Evolutionary conservation across 129 eudicot species (phyloP).

Genomic region (Flaveria linearis): DNA sequence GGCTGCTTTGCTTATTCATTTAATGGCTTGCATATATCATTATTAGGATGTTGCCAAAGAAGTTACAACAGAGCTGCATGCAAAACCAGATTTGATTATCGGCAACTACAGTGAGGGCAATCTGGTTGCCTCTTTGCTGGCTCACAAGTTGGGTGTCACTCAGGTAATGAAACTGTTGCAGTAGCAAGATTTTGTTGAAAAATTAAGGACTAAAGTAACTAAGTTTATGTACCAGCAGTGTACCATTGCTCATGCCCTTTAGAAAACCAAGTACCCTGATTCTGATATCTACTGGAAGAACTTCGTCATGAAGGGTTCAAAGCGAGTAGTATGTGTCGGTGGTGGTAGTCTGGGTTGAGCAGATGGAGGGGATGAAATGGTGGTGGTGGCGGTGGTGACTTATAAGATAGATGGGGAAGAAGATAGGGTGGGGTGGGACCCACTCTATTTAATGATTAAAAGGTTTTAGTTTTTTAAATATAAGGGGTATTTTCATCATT

Average conservation of each 20-base stretch:
- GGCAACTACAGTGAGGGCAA: conserved; percentile 97
- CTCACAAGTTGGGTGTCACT: conserved; percentile 90
- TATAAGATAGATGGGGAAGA: too few species aligned
- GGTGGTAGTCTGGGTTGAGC: too few species aligned
- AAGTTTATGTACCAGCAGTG: conserved; percentile 39
- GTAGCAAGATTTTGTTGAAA: background rate
- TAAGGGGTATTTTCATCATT: too few species aligned
- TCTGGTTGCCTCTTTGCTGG: conserved; percentile 85
- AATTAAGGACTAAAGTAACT: background rate
- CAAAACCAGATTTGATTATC: conserved; percentile 86
- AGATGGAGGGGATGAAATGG: too few species aligned
- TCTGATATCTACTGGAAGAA: conserved; percentile 86
- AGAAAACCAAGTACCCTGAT: conserved; percentile 91
- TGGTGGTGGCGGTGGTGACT: too few species aligned
- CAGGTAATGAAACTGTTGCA: conserved; percentile 43
- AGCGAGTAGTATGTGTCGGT: too few species aligned
- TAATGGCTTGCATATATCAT: too few species aligned
- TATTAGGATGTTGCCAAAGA: conserved; percentile 82
- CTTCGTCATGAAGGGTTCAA: conserved; percentile 27
- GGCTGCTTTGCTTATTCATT: too few species aligned
- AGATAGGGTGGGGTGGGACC: too few species aligned
- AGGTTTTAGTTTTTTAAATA: too few species aligned
- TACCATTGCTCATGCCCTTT: conserved; percentile 93
- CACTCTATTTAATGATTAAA: too few species aligned
- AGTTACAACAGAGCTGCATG: conserved; percentile 65